phyloP scores from a whole-genome alignment of 768 basidiomycete genomes.

The Dioszegia aurantiaca region DNA sequence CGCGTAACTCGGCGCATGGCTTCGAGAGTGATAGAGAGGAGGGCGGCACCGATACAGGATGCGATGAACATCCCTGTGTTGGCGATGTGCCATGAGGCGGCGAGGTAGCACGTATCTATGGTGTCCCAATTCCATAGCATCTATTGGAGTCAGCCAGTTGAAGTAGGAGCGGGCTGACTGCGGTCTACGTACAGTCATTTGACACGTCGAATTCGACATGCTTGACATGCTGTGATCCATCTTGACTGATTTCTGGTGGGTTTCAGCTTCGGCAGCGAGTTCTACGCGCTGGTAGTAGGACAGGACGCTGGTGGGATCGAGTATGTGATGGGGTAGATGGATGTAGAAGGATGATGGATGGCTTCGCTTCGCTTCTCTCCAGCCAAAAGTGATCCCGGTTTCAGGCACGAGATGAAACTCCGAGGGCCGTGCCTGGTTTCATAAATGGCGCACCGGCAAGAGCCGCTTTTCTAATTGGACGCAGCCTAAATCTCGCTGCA shows the following conservation, averaged over 20 bases:
- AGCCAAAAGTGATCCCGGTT: neutral
- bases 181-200: slow-evolving; percentile 12
- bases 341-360: neutral
- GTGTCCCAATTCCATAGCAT: slow-evolving; percentile 50
- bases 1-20: slow-evolving; percentile 37
- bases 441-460: neutral
- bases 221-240: slow-evolving; percentile 10
- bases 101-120: slow-evolving; percentile 44
- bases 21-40: slow-evolving; percentile 47
- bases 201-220: slow-evolving; percentile 10
- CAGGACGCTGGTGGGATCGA: no score
- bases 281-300: no score
- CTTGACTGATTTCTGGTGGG: slow-evolving; percentile 6
- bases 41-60: slow-evolving; percentile 46
- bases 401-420: neutral
- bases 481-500: neutral
- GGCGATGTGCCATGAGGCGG: slow-evolving; percentile 43
- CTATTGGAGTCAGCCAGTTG: slow-evolving; percentile 4
- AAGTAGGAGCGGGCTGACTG: neutral
- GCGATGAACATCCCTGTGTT: slow-evolving; percentile 46
- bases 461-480: slow-evolving; percentile 10
- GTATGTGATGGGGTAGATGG: no score
- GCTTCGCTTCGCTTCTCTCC: no score
- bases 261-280: neutral
- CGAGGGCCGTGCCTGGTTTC: neutral